Conservation (phyloP, 2,329 filamentous ascomycete genomes). For the Diaporthe nobilis region DNA sequence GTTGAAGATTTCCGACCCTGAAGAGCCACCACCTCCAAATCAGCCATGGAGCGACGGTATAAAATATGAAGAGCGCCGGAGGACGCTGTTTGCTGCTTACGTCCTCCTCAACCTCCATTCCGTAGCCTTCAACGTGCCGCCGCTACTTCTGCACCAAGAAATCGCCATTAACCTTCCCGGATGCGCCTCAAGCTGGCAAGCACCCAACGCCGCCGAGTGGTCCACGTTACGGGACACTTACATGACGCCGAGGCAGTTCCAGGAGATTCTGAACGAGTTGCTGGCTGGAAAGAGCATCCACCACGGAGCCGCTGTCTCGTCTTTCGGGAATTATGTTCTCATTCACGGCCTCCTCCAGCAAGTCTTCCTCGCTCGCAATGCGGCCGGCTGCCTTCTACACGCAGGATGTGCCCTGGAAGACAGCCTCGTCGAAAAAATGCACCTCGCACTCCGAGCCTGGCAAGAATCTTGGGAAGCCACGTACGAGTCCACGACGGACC, state of each 20-base stretch:
- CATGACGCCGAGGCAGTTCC: background rate
- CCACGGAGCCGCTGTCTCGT: background rate
- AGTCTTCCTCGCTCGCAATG: background rate
- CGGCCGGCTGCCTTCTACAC: background rate
- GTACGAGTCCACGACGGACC: slow-evolving; percentile 67
- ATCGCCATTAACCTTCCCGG: slow-evolving; percentile 68
- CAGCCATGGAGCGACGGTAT: slow-evolving; percentile 9
- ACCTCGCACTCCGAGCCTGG: slow-evolving; percentile 63
- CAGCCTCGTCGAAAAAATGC: slow-evolving; percentile 52
- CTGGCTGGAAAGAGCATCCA: background rate
- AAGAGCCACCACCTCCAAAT: background rate
- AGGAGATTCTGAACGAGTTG: background rate
- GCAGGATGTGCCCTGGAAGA: background rate
- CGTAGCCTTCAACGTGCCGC: slow-evolving; percentile 73
- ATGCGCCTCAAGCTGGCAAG: slow-evolving; percentile 68
- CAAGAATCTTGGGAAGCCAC: slow-evolving; percentile 66
- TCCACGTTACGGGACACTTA: slow-evolving; percentile 45
- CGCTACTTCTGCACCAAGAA: slow-evolving; percentile 68
- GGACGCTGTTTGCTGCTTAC: slow-evolving; percentile 65
- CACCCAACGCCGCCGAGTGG: slow-evolving; percentile 65
- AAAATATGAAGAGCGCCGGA: slow-evolving; percentile 54
- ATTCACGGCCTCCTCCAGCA: slow-evolving; percentile 5
- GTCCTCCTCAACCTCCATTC: slow-evolving; percentile 71
- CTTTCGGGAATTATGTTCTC: slow-evolving; percentile 6
- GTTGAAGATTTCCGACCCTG: background rate